These are phyloP conservation scores for Plasmopara halstedii DNA, from an alignment of 352 stramenopile genomes.

Conservation along the genomic window DNA sequence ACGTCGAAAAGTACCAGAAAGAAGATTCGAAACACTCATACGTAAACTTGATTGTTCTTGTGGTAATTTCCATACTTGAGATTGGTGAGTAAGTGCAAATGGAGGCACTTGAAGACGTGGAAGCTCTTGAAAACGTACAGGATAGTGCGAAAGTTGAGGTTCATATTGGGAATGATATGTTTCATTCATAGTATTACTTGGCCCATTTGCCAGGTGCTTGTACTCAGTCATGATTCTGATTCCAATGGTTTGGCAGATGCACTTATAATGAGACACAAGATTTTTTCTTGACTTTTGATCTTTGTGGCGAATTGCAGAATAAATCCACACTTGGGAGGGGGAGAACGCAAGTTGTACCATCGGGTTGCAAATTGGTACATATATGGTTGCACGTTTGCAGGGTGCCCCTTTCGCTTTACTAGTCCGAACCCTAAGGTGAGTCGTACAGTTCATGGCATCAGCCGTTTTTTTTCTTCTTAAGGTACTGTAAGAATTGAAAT, in stretches of 20 bases:
- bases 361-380: slow-evolving; percentile 4
- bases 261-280: background rate
- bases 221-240: slow-evolving; percentile 26
- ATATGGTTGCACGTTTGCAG: slow-evolving; percentile 7
- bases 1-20: slow-evolving; percentile 32
- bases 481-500: background rate
- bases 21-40: slow-evolving; percentile 50
- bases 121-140: slow-evolving; percentile 52
- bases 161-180: slow-evolving; percentile 16
- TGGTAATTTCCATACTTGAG: slow-evolving; percentile 44
- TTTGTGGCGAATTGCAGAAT: slow-evolving; percentile 44
- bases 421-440: slow-evolving; percentile 10
- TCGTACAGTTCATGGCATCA: slow-evolving; percentile 16
- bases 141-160: slow-evolving; percentile 12
- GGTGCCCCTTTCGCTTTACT: slow-evolving; percentile 11
- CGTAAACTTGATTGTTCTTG: slow-evolving; percentile 24
- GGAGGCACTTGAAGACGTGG: slow-evolving; percentile 54
- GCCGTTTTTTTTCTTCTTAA: slow-evolving; percentile 17
- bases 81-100: slow-evolving; percentile 46
- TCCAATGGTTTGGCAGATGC: slow-evolving; percentile 7
- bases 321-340: slow-evolving; percentile 10
- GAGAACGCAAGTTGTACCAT: slow-evolving; percentile 22
- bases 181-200: slow-evolving; percentile 18
- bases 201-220: slow-evolving; percentile 29
- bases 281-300: slow-evolving; percentile 34